Conservation (phyloP, 2,329 filamentous ascomycete species). For the Colletotrichum incanum region DNA sequence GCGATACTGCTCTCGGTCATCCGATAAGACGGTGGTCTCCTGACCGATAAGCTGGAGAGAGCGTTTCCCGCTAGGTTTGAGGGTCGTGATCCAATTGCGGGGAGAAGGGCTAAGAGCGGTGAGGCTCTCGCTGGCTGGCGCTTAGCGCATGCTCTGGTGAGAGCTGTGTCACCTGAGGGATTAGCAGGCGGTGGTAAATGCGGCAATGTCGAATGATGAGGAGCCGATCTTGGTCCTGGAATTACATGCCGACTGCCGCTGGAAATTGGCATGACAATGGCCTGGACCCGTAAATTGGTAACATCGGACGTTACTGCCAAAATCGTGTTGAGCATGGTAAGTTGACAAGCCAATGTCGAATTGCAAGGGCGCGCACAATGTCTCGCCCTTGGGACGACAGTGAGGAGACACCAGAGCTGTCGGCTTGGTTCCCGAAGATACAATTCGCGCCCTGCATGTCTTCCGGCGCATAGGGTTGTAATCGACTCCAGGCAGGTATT, state of each 20-base stretch:
- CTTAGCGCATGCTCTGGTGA: conserved; percentile 34
- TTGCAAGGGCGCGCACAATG: conserved; percentile 20
- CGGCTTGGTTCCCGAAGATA: conserved; percentile 22
- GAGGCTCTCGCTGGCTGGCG: conserved; percentile 36
- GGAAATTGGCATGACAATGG: conserved; percentile 28
- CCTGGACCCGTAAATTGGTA: conserved; percentile 16
- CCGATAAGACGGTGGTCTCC: conserved; percentile 22
- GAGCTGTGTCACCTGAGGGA: conserved; percentile 38
- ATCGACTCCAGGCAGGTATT: neutral
- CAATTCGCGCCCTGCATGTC: conserved; percentile 26
- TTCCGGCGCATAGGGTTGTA: neutral
- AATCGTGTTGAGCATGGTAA: conserved; percentile 1
- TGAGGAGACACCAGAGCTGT: conserved; percentile 9
- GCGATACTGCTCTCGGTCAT: conserved; percentile 7
- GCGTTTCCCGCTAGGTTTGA: conserved; percentile 11
- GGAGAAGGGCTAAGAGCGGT: conserved; percentile 37
- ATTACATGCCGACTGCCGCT: conserved; percentile 30
- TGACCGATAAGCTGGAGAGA: conserved; percentile 31
- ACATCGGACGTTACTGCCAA: neutral
- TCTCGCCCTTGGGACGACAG: conserved; percentile 20
- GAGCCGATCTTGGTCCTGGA: conserved; percentile 25
- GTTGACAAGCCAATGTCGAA: neutral
- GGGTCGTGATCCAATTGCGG: conserved; percentile 19
- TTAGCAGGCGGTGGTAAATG: conserved; percentile 32
- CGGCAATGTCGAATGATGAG: conserved; percentile 19